Evolutionary conservation across 2,329 filamentous ascomycete genomes (phyloP).

Genomic region (Fusarium staphyleae): DNA sequence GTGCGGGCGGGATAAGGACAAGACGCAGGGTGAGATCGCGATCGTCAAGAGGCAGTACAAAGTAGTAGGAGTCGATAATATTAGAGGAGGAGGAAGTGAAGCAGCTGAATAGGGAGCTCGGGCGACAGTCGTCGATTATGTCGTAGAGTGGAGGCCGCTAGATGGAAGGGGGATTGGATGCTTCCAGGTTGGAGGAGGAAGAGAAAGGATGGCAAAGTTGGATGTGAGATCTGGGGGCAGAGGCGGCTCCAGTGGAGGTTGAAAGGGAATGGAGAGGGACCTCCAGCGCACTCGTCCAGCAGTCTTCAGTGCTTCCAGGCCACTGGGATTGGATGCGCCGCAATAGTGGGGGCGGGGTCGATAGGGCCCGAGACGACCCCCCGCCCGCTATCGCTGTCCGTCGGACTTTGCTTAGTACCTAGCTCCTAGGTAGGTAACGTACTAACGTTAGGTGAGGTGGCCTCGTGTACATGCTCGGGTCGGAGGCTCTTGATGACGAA

Average conservation of each 20-base stretch:
- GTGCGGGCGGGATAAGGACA: constrained; percentile 20
- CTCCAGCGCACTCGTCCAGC: constrained; percentile 16
- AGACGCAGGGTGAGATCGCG: constrained; percentile 13
- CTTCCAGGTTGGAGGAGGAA: constrained; percentile 7
- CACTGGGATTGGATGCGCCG: neutral
- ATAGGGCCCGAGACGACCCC: neutral
- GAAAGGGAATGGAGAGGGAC: neutral
- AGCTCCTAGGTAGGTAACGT: too few relatives aligned
- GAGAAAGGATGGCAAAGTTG: constrained; percentile 8
- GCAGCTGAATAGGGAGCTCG: constrained; percentile 8
- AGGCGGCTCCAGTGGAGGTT: constrained; percentile 9
- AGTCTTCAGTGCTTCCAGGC: constrained; percentile 1
- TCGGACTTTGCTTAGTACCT: too few relatives aligned
- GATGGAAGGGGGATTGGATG: constrained; percentile 10
- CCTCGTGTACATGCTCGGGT: too few relatives aligned
- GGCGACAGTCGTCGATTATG: constrained; percentile 20
- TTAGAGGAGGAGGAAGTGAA: constrained; percentile 4
- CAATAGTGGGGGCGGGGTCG: constrained; percentile 31
- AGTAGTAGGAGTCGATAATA: neutral
- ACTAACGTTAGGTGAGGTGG: too few relatives aligned
- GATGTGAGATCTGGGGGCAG: constrained; percentile 18
- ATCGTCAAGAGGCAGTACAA: constrained; percentile 7
- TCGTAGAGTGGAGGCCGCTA: constrained; percentile 29
- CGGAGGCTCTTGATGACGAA: too few relatives aligned
- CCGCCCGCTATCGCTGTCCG: too few relatives aligned